phyloP scores from a whole-genome alignment of 176 grass and related monocot species.

The Alopecurus myosuroides region DNA sequence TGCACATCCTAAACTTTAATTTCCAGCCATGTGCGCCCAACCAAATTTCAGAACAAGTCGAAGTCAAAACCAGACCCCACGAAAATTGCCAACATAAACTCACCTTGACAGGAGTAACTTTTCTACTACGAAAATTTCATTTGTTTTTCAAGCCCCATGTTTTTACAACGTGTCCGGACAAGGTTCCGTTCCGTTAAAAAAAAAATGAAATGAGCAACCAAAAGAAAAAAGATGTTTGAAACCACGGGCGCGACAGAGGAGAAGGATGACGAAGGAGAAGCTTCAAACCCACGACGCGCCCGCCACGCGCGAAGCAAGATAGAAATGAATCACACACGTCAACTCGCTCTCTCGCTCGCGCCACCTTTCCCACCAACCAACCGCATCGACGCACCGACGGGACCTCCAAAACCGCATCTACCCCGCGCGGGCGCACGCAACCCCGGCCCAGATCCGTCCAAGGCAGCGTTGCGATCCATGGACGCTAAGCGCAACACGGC shows the following conservation, averaged over 20 bases:
- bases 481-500: conserved; percentile 66
- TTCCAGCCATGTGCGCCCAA: no score
- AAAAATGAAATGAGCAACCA: not conserved
- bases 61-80: not conserved
- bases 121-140: not conserved
- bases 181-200: no score
- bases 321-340: not conserved
- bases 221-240: conserved; percentile 9
- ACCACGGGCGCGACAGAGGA: not conserved
- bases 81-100: not conserved
- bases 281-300: not conserved
- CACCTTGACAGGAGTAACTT: no score
- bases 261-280: not conserved
- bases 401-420: conserved; percentile 11
- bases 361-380: not conserved
- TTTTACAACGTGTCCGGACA: not conserved
- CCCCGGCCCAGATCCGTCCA: not conserved
- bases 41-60: not conserved
- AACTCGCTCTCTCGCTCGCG: not conserved
- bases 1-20: not conserved
- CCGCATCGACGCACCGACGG: not conserved
- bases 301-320: not conserved
- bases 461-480: not conserved
- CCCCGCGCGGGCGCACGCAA: not conserved
- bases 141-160: not conserved